Evolutionary conservation across 1,284 basidiomycete species (phyloP), one percentile per base, ranked within the genome.

Genomic region (Xanthoconium separans): DNA sequence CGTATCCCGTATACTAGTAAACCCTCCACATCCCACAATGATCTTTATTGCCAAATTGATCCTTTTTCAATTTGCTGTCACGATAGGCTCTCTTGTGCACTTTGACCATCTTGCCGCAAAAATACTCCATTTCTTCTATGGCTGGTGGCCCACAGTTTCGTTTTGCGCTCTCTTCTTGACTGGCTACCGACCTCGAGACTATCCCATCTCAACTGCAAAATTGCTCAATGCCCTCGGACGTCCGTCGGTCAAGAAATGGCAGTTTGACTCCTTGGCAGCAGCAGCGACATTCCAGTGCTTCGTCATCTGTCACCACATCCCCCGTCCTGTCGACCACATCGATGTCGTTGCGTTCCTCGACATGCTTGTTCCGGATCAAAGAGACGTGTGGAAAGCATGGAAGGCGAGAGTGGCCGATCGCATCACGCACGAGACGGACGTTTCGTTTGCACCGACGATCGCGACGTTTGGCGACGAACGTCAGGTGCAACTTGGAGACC

Each of bases 211-310:
- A 11, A 27, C 42, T 6, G 31, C 8, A 8, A 57, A 46, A 24
- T n/a, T 60, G 22, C 37, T 59, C n/a, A 37, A 56, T 5, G 39
- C 47, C 6, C 53, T 59, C 12, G 47, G 58, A 2, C 36, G 50
- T 1, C 58, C 58, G n/a, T 47, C 2, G 1, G 42, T 58, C 15
- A 40, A 30, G 40, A 55, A 44, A 46, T 58, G 57, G 57, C 22
- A 44, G 20, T 54, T 58, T 22, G 36, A 50, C 6, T 54, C 56
- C 1, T 9, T 16, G 3, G 45, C 47, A 0, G 48, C 51, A 1
- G 48, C 54, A 27, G 48, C 39, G 15, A 57, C 56, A 11, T 57
- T 57, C 37, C 49, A 52, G 5, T 57, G 49, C 40, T 47, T 58
- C 13, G 49, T 51, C 6, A 13, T 59, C 3, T 58, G 57, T 7